Conservation (phyloP, 2,329 filamentous ascomycete species). For the Calonectria naviculata region DNA sequence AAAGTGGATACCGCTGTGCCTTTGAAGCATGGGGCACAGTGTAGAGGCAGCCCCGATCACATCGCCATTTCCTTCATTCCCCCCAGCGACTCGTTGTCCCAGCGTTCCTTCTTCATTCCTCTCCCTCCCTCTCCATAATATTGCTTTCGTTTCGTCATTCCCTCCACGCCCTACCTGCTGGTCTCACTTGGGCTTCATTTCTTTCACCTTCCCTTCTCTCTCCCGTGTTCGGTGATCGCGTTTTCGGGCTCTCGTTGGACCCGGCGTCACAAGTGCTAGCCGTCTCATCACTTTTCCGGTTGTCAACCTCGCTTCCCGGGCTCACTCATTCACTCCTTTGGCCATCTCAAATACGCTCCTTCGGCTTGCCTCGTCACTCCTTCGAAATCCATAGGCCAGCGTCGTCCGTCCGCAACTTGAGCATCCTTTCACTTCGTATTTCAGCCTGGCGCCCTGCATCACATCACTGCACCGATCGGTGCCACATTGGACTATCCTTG, state of each 20-base stretch:
- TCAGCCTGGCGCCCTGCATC: conserved; percentile 29
- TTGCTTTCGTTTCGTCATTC: conserved; percentile 9
- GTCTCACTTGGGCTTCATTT: conserved; percentile 15
- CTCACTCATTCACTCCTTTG: conserved; percentile 20
- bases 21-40: background rate
- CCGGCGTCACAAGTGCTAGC: conserved; percentile 1
- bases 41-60: conserved; percentile 1
- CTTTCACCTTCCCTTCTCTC: background rate
- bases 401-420: conserved; percentile 9
- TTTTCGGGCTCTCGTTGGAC: conserved; percentile 13
- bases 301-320: background rate
- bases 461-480: conserved; percentile 27
- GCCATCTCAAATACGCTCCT: conserved; percentile 5
- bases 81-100: conserved; percentile 4
- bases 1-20: background rate
- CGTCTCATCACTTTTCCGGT: background rate
- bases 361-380: conserved; percentile 21
- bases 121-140: conserved; percentile 8
- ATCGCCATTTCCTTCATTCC: conserved; percentile 25
- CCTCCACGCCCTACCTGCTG: conserved; percentile 9
- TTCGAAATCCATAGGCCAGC: conserved; percentile 23
- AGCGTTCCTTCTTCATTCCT: conserved; percentile 23
- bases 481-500: conserved; percentile 31
- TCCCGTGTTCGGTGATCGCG: conserved; percentile 15
- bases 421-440: conserved; percentile 32